Conservation (phyloP, 2,329 filamentous ascomycete species). For the Hypoxylon sp. region DNA sequence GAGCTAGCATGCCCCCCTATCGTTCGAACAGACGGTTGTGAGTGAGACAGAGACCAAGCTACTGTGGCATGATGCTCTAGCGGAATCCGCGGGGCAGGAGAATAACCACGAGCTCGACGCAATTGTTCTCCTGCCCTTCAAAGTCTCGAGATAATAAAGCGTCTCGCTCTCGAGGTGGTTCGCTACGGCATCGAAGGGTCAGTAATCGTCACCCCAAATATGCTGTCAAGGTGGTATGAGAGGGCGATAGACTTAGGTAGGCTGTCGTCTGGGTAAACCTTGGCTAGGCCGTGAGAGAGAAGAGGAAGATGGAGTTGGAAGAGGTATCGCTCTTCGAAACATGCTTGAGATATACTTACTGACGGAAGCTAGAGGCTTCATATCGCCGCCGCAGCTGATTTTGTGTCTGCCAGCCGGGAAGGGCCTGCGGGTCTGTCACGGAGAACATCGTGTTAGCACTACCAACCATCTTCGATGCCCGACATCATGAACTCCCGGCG, state of each 20-base stretch:
- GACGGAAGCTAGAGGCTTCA: slow-evolving; percentile 50
- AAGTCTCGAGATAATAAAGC: slow-evolving; percentile 47
- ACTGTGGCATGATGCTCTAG: neutral
- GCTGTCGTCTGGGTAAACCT: no score
- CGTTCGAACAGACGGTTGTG: neutral
- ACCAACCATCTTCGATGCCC: neutral
- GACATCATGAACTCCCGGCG: no score
- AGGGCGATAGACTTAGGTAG: neutral
- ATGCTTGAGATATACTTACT: slow-evolving; percentile 21
- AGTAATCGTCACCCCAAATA: neutral
- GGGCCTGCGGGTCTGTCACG: slow-evolving; percentile 25
- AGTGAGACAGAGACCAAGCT: neutral
- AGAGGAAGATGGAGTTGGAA: no score
- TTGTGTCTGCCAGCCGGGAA: slow-evolving; percentile 32
- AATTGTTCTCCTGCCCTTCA: no score
- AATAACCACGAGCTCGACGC: no score
- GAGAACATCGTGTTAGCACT: neutral
- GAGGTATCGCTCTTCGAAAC: no score
- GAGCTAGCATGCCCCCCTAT: neutral
- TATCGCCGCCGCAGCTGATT: slow-evolving; percentile 45
- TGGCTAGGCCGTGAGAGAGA: no score
- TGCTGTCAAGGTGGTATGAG: neutral
- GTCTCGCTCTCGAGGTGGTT: slow-evolving; percentile 56
- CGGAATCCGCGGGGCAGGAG: no score
- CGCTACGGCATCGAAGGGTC: slow-evolving; percentile 31